These are phyloP conservation scores for Nemania abortiva DNA, from an alignment of 2,329 filamentous ascomycete species.

Conservation along the genomic window DNA sequence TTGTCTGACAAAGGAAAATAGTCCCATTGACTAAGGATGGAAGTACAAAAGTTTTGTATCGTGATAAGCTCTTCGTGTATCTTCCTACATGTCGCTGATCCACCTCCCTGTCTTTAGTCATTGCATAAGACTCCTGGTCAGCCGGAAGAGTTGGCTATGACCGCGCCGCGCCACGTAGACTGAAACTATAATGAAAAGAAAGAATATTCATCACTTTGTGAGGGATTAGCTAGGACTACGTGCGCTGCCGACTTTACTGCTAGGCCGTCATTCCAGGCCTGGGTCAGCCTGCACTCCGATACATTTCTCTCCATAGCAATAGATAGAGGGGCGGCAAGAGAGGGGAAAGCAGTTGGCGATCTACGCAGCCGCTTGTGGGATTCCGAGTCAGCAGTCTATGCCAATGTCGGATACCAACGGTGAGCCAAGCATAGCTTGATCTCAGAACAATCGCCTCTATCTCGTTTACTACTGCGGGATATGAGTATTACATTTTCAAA, in stretches of 20 bases:
- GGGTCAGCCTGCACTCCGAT: neutral
- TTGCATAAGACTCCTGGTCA: neutral
- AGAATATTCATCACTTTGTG: neutral
- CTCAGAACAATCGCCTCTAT: neutral
- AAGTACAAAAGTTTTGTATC: neutral
- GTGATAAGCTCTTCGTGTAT: neutral
- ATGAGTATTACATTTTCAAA: neutral
- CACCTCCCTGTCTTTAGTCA: neutral
- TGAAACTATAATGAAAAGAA: neutral
- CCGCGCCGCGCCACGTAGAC: neutral
- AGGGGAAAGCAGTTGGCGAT: neutral
- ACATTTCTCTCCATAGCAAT: neutral
- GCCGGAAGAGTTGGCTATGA: neutral
- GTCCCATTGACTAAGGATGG: too few species aligned
- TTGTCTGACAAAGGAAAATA: neutral
- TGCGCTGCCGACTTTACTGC: neutral
- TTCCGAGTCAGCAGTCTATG: neutral
- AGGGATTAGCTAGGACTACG: neutral
- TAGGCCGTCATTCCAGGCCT: too few species aligned
- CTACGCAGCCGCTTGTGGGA: neutral
- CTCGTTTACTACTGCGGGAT: neutral
- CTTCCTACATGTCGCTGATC: neutral
- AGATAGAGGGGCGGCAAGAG: neutral
- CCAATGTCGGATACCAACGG: neutral
- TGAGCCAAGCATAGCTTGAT: neutral